Evolutionary conservation across 306 rosid genomes (phyloP).

Genomic region (Luffa aegyptiaca): DNA sequence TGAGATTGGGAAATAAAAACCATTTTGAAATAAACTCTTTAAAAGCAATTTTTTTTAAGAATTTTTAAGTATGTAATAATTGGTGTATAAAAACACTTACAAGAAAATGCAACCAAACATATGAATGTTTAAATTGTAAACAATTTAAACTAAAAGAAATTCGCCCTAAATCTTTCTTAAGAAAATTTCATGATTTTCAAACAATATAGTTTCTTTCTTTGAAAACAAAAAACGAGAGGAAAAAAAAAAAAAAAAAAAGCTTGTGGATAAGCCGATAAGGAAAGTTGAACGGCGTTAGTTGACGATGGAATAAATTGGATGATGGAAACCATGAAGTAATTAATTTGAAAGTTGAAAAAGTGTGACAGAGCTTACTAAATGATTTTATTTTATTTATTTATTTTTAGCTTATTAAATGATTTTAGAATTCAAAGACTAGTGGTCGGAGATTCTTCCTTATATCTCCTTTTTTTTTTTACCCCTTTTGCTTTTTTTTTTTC

Average conservation of each 20-base stretch:
- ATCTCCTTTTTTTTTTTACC: background rate
- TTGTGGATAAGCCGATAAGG: background rate
- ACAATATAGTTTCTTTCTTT: background rate
- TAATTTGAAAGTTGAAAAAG: background rate
- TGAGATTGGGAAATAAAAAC: no score
- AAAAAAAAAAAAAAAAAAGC: background rate
- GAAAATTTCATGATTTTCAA: no score
- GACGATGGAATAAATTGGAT: background rate
- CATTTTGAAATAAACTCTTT: no score
- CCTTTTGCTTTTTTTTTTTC: no score
- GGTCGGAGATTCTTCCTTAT: background rate
- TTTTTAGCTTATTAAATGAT: background rate
- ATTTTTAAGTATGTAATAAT: no score
- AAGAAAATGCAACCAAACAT: no score
- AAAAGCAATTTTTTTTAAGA: no score
- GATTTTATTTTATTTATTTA: background rate
- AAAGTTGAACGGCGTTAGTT: background rate
- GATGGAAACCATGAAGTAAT: background rate
- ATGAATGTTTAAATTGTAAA: no score
- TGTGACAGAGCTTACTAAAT: background rate
- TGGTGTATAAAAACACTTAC: no score
- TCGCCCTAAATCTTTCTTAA: no score
- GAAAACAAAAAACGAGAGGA: no score
- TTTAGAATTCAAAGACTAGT: background rate
- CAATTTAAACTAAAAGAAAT: no score